These are phyloP conservation scores for Gyrodon lividus DNA, from an alignment of 768 basidiomycete genomes.

Conservation along the genomic window DNA sequence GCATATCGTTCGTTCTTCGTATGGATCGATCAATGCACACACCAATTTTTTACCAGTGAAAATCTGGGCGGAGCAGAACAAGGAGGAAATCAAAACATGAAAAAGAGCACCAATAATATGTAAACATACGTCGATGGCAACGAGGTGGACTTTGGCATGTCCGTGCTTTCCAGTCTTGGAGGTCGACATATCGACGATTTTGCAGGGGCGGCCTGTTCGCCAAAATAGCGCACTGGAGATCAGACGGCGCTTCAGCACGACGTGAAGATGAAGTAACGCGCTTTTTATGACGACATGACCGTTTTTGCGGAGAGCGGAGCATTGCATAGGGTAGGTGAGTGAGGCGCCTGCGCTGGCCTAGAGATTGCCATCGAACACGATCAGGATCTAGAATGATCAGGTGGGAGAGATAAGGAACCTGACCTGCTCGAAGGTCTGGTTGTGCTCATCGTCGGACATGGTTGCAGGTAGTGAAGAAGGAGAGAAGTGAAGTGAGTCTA, in stretches of 20 bases:
- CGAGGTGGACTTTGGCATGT: constrained; percentile 98
- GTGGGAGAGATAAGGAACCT: constrained; percentile 19
- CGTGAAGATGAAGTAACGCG: constrained; percentile 15
- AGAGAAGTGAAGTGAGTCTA: constrained; percentile 25
- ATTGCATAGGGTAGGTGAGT: constrained; percentile 83
- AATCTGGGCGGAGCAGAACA: constrained; percentile 55
- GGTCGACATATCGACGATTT: constrained; percentile 99
- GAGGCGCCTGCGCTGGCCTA: constrained; percentile 77
- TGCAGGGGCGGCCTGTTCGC: constrained; percentile 81
- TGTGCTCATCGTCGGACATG: constrained; percentile 94
- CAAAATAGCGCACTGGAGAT: background rate
- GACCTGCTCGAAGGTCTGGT: constrained; percentile 85
- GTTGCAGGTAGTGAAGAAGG: constrained; percentile 28
- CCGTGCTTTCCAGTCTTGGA: constrained; percentile 99
- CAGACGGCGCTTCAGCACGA: background rate
- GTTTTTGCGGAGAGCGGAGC: constrained; percentile 93
- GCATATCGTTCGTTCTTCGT: no score
- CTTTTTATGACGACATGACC: constrained; percentile 97
- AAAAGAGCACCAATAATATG: background rate
- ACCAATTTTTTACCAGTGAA: constrained; percentile 98
- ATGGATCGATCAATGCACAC: constrained; percentile 32
- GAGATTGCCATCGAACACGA: constrained; percentile 16
- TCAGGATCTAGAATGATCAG: constrained; percentile 14
- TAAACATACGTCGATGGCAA: constrained; percentile 87
- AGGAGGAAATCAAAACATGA: constrained; percentile 13